Base-by-base conservation (phyloP, 169 alveolate species). In the Eimeria mitis region DNA sequence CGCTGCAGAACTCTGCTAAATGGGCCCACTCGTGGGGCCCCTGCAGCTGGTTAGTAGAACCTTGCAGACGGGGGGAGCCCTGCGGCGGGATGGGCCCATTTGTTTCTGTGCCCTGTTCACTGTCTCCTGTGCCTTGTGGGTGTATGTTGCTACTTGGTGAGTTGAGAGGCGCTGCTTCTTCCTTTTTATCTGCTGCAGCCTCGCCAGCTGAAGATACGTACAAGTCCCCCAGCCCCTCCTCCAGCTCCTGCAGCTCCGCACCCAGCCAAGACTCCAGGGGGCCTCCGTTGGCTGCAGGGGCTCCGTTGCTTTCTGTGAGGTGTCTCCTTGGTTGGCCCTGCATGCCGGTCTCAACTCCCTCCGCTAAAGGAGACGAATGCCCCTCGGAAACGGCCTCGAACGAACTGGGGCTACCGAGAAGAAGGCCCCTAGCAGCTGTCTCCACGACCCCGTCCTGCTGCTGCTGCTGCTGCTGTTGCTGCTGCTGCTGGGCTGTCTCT, bases 181-280 rank as follows among this genome's bases (percentile, higher is more conserved):
- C 31, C 11, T 19, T 19, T 68, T 42, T 44, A 6, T 49, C 65
- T 78, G 63, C 54, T 56, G 70, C 75, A 16, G 75, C 52, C 3
- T 83, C 73, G 1, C 34, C 68, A 34, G 9, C 54, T 31, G 71
- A 63, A 28, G 92, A 34, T 49, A 61, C 92, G 42, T 85, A 85
- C 25, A 85, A 47, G 70, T 85, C 92, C 63, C 76, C 92, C 5
- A 85, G 92, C 44, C 92, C 92, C 61, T 56, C 92, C 79, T 85
- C 92, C 37, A 85, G 81, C 81, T 85, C 92, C 47, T 63, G 92
- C 68, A 85, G 49, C 92, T 85, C 92, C 31, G 28, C 54, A 9
- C 68, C 52, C 3, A 85, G 56, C 44, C 37, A 47, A 56, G 42
- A 8, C 23, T 11, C 90, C 16, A 59, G 56, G 90, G 90, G 76